These are phyloP conservation scores for Trifolium pratense DNA, from an alignment of 306 rosid genomes.

Conservation along the genomic window DNA sequence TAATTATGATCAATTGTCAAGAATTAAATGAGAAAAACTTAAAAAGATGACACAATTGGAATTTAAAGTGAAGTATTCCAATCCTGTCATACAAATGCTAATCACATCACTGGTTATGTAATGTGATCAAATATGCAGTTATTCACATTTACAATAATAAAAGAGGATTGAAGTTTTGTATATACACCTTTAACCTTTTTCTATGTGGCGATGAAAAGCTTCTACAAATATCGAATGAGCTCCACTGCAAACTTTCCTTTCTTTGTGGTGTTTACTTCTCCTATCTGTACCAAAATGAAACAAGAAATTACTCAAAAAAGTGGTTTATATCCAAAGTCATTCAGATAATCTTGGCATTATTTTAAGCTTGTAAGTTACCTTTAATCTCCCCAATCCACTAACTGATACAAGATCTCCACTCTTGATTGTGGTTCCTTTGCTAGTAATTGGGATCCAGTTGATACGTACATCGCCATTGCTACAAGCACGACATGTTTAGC, in stretches of 20 bases:
- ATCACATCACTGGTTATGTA: neutral
- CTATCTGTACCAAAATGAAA: conserved; percentile 62
- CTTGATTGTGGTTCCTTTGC: conserved; percentile 76
- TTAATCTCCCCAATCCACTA: conserved; percentile 83
- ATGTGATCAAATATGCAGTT: neutral
- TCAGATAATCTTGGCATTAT: conserved; percentile 19
- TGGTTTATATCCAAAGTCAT: conserved; percentile 17
- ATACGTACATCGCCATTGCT: conserved; percentile 88
- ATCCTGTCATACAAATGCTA: too few relatives aligned
- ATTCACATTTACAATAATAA: neutral
- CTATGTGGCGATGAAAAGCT: conserved; percentile 14
- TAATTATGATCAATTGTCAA: too few relatives aligned
- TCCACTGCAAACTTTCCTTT: conserved; percentile 88
- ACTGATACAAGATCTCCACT: conserved; percentile 88
- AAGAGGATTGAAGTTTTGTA: neutral
- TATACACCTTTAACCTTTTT: neutral
- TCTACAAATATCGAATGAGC: conserved; percentile 69
- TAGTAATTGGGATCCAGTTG: conserved; percentile 80
- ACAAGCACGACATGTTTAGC: conserved; percentile 27
- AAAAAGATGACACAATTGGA: too few relatives aligned
- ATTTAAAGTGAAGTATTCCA: too few relatives aligned
- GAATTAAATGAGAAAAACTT: too few relatives aligned
- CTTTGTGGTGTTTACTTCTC: conserved; percentile 80
- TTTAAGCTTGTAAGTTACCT: conserved; percentile 55
- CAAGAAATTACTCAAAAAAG: conserved; percentile 22